Evolutionary conservation across 2,329 filamentous ascomycete species (phyloP), one percentile per base, ranked within the genome.

Genomic region (Verticillium klebahnii): DNA sequence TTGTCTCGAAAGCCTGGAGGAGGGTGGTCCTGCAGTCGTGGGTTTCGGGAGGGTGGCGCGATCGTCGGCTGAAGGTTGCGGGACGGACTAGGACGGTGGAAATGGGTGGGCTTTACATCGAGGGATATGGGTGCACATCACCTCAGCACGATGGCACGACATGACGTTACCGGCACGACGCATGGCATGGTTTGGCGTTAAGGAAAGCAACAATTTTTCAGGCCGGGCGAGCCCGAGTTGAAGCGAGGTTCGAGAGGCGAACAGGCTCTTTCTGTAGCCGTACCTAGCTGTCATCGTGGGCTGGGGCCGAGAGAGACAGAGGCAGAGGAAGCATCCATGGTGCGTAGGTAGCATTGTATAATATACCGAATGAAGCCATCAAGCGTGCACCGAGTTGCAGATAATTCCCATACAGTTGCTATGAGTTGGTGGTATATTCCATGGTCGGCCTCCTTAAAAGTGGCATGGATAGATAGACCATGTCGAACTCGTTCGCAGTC

Each of bases 111-210:
- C 19, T 9, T 14, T n/a, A 19, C 45, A 50, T 50, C 11, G 45
- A 23, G 45, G 45, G 19, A n/a, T 12, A 23, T 19, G 45, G 45
- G 23, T n/a, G 5, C 19, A 23, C 19, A n/a, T n/a, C 45, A 50
- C 45, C 45, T 62, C 59, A 39, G 59, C 55, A 62, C 59, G 59
- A 61, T 59, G 62, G 60, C 60, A 65, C 58, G 62, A 65, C 64
- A 60, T 60, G 62, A 59, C 57, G 62, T 57, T 56, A 50, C 32
- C 57, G 60, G 55, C 62, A 57, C 58, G 61, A 59, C 67, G 67
- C 66, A 72, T 70, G 57, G 72, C 72, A 75, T 75, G 72, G 73
- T 71, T 68, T 63, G 73, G 73, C 73, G 73, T 65, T 66, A 57
- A 56, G 63, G 63, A 63, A 65, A 65, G 61, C 56, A 50, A 29